A percentile compares a stretch with the other conserved stretches of the same genome.
These are phyloP conservation scores for Diaporthe vaccinii DNA, from an alignment of 2,329 filamentous ascomycete genomes.

Conservation along the genomic window DNA sequence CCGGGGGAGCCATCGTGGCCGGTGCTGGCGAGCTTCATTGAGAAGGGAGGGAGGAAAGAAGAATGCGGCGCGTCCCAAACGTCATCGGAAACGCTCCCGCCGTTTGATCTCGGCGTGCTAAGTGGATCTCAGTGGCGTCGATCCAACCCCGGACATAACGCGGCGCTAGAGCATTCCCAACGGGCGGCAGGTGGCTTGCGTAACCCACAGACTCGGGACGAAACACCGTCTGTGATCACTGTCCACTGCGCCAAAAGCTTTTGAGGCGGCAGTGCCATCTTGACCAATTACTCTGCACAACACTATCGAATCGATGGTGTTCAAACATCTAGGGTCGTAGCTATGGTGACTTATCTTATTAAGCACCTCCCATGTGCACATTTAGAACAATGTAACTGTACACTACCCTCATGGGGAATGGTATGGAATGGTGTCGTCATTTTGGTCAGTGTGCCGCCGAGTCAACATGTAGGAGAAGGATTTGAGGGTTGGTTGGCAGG, in stretches of 20 bases:
- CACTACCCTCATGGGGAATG: not conserved
- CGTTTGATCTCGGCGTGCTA: not conserved
- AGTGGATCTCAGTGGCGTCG: constrained; percentile 14
- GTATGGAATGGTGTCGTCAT: not conserved
- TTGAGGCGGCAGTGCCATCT: not conserved
- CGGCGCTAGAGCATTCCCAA: not conserved
- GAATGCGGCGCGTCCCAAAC: not conserved
- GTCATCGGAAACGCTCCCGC: constrained; percentile 1
- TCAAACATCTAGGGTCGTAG: not conserved
- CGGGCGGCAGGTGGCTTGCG: not conserved
- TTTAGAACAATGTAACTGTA: not conserved
- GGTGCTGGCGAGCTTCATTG: constrained; percentile 12
- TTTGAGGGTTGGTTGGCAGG: not conserved
- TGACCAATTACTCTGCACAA: not conserved
- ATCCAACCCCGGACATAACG: constrained; percentile 13
- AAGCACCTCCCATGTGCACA: not conserved
- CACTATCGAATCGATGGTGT: not conserved
- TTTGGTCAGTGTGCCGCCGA: not conserved
- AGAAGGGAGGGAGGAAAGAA: not conserved
- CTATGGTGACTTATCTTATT: not conserved
- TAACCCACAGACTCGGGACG: constrained; percentile 17
- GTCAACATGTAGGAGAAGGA: not conserved
- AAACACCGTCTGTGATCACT: constrained; percentile 3
- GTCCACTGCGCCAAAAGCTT: not conserved
- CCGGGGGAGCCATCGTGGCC: constrained; percentile 27